These are phyloP conservation scores for Xylaria sp. DNA, from an alignment of 2,329 filamentous ascomycete species.

Conservation along the genomic window DNA sequence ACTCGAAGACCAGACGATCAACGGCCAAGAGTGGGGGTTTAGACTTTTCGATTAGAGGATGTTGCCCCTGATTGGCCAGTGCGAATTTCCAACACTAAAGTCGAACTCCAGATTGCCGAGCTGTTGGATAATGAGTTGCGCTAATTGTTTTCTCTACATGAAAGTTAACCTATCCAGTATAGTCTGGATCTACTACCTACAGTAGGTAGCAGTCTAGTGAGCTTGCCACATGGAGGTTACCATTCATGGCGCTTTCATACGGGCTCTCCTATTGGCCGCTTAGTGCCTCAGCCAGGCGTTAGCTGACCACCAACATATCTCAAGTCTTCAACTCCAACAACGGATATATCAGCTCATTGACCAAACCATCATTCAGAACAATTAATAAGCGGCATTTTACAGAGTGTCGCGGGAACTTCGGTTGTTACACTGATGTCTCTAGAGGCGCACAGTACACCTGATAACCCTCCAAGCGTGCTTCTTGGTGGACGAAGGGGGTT, in stretches of 20 bases:
- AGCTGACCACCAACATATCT: neutral
- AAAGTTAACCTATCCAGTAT: neutral
- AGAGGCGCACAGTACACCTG: slow-evolving; percentile 11
- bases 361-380: neutral
- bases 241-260: slow-evolving; percentile 5
- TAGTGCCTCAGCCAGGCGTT: neutral
- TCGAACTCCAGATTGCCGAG: slow-evolving; percentile 6
- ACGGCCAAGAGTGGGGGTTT: slow-evolving; percentile 27
- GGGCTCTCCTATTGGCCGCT: slow-evolving; percentile 26
- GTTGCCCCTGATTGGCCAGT: slow-evolving; percentile 27
- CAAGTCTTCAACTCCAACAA: slow-evolving; percentile 11
- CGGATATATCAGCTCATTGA: neutral
- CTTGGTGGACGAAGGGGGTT: neutral
- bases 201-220: neutral
- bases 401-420: neutral
- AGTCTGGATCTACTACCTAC: neutral
- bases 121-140: slow-evolving; percentile 11
- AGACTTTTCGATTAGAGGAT: slow-evolving; percentile 30
- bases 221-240: slow-evolving; percentile 5
- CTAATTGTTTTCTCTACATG: neutral
- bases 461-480: slow-evolving; percentile 1
- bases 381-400: slow-evolving; percentile 1
- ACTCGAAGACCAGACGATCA: slow-evolving; percentile 24
- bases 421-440: slow-evolving; percentile 2
- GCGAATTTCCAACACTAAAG: neutral